phyloP scores from a whole-genome alignment of 805 yeast species.

The Kodamaea sagamina region DNA sequence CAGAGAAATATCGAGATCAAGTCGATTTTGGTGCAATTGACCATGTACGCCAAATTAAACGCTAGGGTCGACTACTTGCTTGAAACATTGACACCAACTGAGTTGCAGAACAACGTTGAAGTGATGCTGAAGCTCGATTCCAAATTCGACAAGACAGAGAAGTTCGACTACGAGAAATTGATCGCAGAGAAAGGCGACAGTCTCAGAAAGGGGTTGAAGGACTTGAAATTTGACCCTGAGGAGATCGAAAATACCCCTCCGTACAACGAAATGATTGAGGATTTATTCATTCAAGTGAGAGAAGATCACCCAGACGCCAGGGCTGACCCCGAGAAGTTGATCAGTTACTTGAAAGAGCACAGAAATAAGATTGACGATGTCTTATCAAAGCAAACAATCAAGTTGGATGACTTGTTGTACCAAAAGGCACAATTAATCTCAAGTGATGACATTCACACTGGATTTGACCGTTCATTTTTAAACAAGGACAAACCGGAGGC shows the following conservation, averaged over 20 bases:
- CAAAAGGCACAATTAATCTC: slow-evolving; percentile 79
- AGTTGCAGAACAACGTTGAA: slow-evolving; percentile 32
- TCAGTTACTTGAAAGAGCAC: slow-evolving; percentile 55
- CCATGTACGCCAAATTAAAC: slow-evolving; percentile 78
- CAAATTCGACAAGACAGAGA: slow-evolving; percentile 60
- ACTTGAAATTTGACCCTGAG: slow-evolving; percentile 36
- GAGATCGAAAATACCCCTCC: slow-evolving; percentile 54
- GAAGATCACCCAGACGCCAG: slow-evolving; percentile 57
- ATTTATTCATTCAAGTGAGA: slow-evolving; percentile 74
- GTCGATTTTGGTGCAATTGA: slow-evolving; percentile 71
- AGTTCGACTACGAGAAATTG: slow-evolving; percentile 48
- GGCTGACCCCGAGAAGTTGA: slow-evolving; percentile 34
- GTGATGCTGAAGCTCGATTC: slow-evolving; percentile 46
- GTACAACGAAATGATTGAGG: slow-evolving; percentile 91
- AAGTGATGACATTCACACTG: slow-evolving; percentile 88
- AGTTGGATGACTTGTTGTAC: slow-evolving; percentile 62
- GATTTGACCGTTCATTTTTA: slow-evolving; percentile 82
- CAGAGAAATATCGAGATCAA: slow-evolving; percentile 78
- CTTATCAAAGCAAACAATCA: slow-evolving; percentile 61
- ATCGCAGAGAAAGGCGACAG: slow-evolving; percentile 40
- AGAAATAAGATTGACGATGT: slow-evolving; percentile 69
- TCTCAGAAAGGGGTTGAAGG: slow-evolving; percentile 47
- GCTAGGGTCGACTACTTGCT: slow-evolving; percentile 69
- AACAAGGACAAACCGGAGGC: slow-evolving; percentile 52
- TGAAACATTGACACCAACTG: slow-evolving; percentile 39